Evolutionary conservation across 2,329 filamentous ascomycete genomes (phyloP), one percentile per base, ranked within the genome.

Genomic region (Neopestalotiopsis sp.): DNA sequence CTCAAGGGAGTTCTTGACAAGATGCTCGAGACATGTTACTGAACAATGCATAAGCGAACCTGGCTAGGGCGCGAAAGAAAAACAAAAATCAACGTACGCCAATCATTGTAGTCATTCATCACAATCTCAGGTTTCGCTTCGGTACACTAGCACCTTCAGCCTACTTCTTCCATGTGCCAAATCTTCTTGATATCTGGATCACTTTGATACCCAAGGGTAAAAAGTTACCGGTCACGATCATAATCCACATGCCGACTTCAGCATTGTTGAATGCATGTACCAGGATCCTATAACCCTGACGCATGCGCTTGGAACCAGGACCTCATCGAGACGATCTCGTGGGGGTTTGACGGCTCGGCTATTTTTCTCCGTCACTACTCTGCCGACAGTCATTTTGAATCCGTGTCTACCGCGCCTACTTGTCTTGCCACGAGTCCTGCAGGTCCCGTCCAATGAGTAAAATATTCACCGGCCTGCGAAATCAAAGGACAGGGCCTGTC

Each of bases 1-100:
- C 84, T 99, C 70, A 94, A 94, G 85, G 91, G 91, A 56, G 93
- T 98, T 40, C 86, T 99, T 72, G 90, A 93, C 78, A 97, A 96
- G 82, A 98, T 99, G 96, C 86, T 98, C 71, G 91, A 94, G 78
- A 95, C 92, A 1, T 97, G 94, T 81, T 86, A 89, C 72, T 93
- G 76, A 83, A 62, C 40, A 13, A 17, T 40, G n/a, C 57, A 59
- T 34, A 59, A 59, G 57, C 57, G 57, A 59, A 30, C 17, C 30
- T 24, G 57, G 57, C 30, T 59, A 59, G 20, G 28, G 57, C 57
- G 57, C 24, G 34, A 38, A 38, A 38, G 10, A 38, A 38, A 38
- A 38, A 38, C 6, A 24, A 6, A 13, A 30, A 13, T n/a, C 30
- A 30, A 63, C 57, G 3, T n/a, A 34, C 60, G 20, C 60, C 30